These are phyloP conservation scores for Colletotrichum sojae DNA, from an alignment of 2,329 filamentous ascomycete genomes.

Conservation along the genomic window DNA sequence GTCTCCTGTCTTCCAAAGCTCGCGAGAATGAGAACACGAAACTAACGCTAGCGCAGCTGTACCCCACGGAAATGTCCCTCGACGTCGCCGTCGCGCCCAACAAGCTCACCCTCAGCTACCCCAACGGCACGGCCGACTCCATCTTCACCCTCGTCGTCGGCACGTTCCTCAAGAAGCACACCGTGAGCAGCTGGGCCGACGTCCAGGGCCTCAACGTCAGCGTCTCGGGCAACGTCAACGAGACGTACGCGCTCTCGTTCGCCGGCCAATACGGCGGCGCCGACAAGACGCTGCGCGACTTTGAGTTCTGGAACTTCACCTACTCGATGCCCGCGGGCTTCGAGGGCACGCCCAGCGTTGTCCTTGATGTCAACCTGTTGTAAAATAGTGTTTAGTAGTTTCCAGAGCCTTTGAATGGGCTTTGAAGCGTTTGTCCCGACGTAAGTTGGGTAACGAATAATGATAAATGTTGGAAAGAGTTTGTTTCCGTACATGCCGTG, in stretches of 20 bases:
- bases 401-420: not conserved
- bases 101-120: conserved; percentile 66
- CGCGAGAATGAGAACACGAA: no score
- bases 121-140: conserved; percentile 62
- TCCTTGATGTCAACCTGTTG: conserved; percentile 27
- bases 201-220: conserved; percentile 62
- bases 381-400: not conserved
- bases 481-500: not conserved
- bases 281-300: conserved; percentile 51
- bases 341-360: conserved; percentile 44
- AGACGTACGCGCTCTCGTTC: conserved; percentile 57
- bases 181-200: conserved; percentile 62
- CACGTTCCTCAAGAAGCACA: conserved; percentile 59
- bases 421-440: not conserved
- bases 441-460: not conserved
- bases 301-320: conserved; percentile 63
- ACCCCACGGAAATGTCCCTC: conserved; percentile 56
- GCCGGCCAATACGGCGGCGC: conserved; percentile 56
- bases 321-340: conserved; percentile 56
- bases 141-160: conserved; percentile 66
- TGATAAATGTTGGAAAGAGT: not conserved
- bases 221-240: conserved; percentile 60
- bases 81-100: conserved; percentile 57
- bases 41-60: no score
- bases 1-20: no score